Conservation (phyloP, 169 alveolate genomes). For the Cryptosporidium xiaoi region DNA sequence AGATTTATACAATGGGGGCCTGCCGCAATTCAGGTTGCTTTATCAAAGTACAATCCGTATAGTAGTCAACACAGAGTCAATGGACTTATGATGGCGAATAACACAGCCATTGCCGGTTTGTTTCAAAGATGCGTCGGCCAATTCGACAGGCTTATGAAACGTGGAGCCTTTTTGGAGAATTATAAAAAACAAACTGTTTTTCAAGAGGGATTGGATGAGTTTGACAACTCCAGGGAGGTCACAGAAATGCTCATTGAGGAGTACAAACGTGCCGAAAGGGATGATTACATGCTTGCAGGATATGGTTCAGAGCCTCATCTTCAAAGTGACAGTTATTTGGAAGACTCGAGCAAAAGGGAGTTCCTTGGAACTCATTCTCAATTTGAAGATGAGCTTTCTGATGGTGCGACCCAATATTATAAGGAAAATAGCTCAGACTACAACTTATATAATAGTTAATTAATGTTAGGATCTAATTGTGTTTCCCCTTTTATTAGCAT, state of each 20-base stretch:
- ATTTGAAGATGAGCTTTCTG: conserved; percentile 22
- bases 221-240: conserved; percentile 87
- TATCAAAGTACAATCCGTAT: conserved; percentile 96
- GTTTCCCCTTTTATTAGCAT: too few species aligned
- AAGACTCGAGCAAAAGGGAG: neutral
- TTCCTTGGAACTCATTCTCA: neutral
- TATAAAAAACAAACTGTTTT: conserved; percentile 88
- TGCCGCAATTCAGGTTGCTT: conserved; percentile 97
- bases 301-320: conserved; percentile 18
- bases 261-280: conserved; percentile 96
- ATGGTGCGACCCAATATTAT: conserved; percentile 1
- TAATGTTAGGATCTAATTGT: too few species aligned
- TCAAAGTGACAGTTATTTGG: neutral
- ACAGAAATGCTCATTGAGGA: conserved; percentile 94
- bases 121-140: conserved; percentile 90
- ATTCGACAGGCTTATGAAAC: conserved; percentile 91
- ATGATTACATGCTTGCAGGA: conserved; percentile 86
- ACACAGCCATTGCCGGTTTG: conserved; percentile 95
- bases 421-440: conserved; percentile 27
- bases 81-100: conserved; percentile 98
- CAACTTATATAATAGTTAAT: neutral
- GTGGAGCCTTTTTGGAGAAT: conserved; percentile 97
- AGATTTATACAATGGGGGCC: conserved; percentile 97
- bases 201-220: conserved; percentile 82
- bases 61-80: conserved; percentile 95